Evolutionary conservation across 345 rosid species (phyloP), one percentile per base, ranked within the genome.

Genomic region (Brassica rapa): DNA sequence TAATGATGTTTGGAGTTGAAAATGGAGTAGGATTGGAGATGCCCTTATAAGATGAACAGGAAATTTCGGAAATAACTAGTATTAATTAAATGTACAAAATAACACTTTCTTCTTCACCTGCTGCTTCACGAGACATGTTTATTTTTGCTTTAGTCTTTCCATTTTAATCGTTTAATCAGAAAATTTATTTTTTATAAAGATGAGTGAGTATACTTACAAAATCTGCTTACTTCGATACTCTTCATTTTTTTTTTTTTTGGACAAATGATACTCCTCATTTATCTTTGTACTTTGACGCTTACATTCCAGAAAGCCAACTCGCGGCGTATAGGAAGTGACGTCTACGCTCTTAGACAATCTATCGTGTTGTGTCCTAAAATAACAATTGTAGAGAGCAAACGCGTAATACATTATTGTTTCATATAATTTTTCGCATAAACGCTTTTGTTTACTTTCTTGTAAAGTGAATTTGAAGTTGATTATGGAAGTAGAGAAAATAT

Each of bases 71-170:
- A 46, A 46, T 46, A 46, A 46, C 53, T 39, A 46, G 1, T 12
- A 46, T 46, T 19, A 19, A 46, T 12, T 46, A 46, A 46, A 46
- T 46, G 53, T 46, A 46, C 53, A 46, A 46, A 46, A 46, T 46
- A 12, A 46, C 53, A 46, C n/a, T 43, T 43, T 43, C 51, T 43
- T 43, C 51, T 43, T 43, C 77, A 72, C 72, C 77, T 72, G 82
- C 82, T 78, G 19, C 73, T 72, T 78, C 82, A 78, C 82, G 82
- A 72, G 82, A 66, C 77, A 59, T 72, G 77, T 56, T 77, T 78
- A 29, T 7, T 24, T 55, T 51, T 49, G 11, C 63, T 62, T 68
- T 68, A 25, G 27, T 35, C 24, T 77, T 15, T 62, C 16, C 23
- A 24, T 32, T 0, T 9, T 46, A 12, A 46, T 43, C 23, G 41